Percentiles rank a stretch among this genome's conserved stretches.
These are phyloP conservation scores for Annulohypoxylon maeteangense DNA, from an alignment of 495 filamentous ascomycete species.

Conservation along the genomic window DNA sequence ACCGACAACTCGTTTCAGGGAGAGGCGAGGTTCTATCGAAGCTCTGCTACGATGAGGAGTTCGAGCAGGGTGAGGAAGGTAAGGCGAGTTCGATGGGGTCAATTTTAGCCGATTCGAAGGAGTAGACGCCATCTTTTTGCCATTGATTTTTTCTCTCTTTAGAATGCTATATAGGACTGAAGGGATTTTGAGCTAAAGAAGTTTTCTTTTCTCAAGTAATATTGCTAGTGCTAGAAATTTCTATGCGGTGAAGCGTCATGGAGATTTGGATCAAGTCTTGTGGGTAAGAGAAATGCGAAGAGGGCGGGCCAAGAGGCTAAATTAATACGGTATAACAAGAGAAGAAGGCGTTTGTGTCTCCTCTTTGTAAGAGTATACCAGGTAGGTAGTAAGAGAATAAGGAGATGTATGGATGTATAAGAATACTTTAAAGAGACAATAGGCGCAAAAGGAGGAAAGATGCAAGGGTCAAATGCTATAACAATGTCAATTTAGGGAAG, in stretches of 20 bases:
- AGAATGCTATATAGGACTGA: conserved; percentile 22
- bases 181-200: conserved; percentile 4
- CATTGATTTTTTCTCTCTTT: conserved; percentile 56
- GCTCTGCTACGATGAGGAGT: conserved; percentile 67
- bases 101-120: conserved; percentile 74
- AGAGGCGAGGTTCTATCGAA: conserved; percentile 65
- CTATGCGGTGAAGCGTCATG: conserved; percentile 43
- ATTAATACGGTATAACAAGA: conserved; percentile 22
- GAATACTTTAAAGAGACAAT: conserved; percentile 1
- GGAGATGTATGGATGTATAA: not conserved
- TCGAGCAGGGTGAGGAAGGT: conserved; percentile 67
- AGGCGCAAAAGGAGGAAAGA: conserved; percentile 18
- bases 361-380: conserved; percentile 14
- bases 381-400: too few relatives aligned
- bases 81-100: conserved; percentile 83
- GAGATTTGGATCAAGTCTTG: conserved; percentile 22
- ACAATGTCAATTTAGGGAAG: conserved; percentile 40
- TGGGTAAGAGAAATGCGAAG: conserved; percentile 14
- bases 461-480: conserved; percentile 43
- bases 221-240: conserved; percentile 40
- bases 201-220: conserved; percentile 35
- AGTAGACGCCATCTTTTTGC: conserved; percentile 67
- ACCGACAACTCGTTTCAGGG: conserved; percentile 84
- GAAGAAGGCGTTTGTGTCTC: conserved; percentile 18
- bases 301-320: not conserved